Conservation (phyloP, 2,329 filamentous ascomycete genomes). For the Ophiosphaerella narmari region DNA sequence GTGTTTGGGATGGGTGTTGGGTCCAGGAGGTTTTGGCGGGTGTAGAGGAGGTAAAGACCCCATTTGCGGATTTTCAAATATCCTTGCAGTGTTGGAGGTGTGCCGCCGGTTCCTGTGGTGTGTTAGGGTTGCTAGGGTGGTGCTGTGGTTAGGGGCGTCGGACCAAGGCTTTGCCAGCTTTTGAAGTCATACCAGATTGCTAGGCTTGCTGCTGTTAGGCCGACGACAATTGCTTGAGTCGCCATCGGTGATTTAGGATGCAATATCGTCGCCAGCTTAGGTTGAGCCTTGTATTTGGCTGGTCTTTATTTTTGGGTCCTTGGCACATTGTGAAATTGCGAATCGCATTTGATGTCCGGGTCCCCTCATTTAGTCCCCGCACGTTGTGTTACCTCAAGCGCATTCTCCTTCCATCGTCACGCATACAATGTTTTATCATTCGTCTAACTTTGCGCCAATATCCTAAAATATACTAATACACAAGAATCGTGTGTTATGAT, state of each 20-base stretch:
- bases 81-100: constrained; percentile 34
- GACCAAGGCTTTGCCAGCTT: constrained; percentile 28
- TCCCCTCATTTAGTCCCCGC: too few species aligned
- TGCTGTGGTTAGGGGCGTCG: neutral
- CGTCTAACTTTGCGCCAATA: too few species aligned
- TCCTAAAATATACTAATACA: too few species aligned
- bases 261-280: too few species aligned
- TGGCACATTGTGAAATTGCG: too few species aligned
- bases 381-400: too few species aligned
- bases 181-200: constrained; percentile 30
- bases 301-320: too few species aligned
- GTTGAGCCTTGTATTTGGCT: too few species aligned
- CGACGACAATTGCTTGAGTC: constrained; percentile 13
- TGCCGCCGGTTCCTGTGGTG: constrained; percentile 35
- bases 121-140: constrained; percentile 6
- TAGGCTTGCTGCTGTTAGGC: constrained; percentile 15
- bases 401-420: too few species aligned
- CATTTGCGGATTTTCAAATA: constrained; percentile 37
- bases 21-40: constrained; percentile 30
- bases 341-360: too few species aligned
- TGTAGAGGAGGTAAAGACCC: constrained; percentile 34
- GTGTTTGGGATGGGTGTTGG: constrained; percentile 26
- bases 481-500: too few species aligned
- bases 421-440: too few species aligned
- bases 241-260: constrained; percentile 1